These are phyloP conservation scores for Amphirosellinia nigrospora DNA, from an alignment of 495 filamentous ascomycete species.

Conservation along the genomic window DNA sequence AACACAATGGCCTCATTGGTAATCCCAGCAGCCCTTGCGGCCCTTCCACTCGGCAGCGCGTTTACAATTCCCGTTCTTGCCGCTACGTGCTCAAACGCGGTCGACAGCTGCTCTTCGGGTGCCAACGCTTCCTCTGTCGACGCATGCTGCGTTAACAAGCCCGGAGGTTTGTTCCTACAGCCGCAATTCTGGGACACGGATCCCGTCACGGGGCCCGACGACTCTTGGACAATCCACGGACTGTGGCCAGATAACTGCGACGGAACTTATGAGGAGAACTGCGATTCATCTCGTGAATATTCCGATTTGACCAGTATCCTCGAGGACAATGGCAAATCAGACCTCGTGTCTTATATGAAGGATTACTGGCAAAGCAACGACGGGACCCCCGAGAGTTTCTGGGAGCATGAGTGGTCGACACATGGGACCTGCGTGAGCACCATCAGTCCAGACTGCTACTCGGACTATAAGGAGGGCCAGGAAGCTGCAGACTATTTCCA, in stretches of 20 bases:
- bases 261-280: constrained; percentile 73
- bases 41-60: constrained; percentile 10
- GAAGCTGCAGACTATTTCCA: constrained; percentile 65
- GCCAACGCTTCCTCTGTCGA: constrained; percentile 39
- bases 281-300: constrained; percentile 68
- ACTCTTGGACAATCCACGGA: constrained; percentile 85
- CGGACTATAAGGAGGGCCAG: constrained; percentile 56
- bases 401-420: constrained; percentile 85
- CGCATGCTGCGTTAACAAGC: constrained; percentile 79
- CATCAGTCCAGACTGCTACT: constrained; percentile 72
- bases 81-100: constrained; percentile 6
- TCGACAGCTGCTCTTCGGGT: constrained; percentile 25
- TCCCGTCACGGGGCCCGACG: constrained; percentile 70
- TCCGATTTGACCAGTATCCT: constrained; percentile 63
- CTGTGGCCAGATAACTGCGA: constrained; percentile 84
- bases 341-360: constrained; percentile 70
- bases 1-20: constrained; percentile 15
- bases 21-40: constrained; percentile 19
- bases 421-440: constrained; percentile 74
- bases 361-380: constrained; percentile 68
- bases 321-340: constrained; percentile 28
- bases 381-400: constrained; percentile 67
- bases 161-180: constrained; percentile 74
- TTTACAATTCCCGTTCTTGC: not conserved
- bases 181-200: constrained; percentile 87